These are phyloP conservation scores for Chlorella sp. DNA, from an alignment of 139 green algal genomes.

Conservation along the genomic window DNA sequence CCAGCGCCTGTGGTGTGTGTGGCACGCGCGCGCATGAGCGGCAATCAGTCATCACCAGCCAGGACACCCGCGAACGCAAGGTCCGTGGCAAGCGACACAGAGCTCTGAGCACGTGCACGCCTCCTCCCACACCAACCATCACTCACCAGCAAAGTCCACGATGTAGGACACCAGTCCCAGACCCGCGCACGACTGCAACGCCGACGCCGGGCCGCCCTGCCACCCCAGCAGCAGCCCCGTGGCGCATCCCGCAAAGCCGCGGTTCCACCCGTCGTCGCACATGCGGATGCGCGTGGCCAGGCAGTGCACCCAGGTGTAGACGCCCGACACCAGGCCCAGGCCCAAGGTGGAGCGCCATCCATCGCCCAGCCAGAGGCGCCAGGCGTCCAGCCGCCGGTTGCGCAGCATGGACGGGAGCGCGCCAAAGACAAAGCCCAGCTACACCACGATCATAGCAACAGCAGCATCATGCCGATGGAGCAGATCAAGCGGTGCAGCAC, in stretches of 20 bases:
- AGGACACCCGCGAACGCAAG: too few species aligned
- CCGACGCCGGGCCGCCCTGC: slow-evolving; percentile 16
- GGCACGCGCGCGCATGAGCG: too few species aligned
- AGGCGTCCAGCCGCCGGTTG: slow-evolving; percentile 6
- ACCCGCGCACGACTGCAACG: slow-evolving; percentile 30
- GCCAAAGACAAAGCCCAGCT: slow-evolving; percentile 56
- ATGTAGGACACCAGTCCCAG: slow-evolving; percentile 25
- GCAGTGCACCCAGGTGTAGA: slow-evolving; percentile 61
- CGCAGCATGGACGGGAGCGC: slow-evolving; percentile 34
- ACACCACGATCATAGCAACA: background rate
- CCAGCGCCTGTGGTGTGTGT: too few species aligned
- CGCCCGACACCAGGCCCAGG: slow-evolving; percentile 29
- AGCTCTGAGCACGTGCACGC: too few species aligned
- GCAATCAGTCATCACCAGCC: too few species aligned
- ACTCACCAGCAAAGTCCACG: slow-evolving; percentile 20
- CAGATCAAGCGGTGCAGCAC: too few species aligned
- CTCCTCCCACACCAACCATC: too few species aligned
- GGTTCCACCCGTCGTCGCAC: background rate
- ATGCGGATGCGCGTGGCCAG: slow-evolving; percentile 49
- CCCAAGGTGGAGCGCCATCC: slow-evolving; percentile 40
- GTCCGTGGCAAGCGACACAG: too few species aligned
- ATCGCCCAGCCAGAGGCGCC: slow-evolving; percentile 22
- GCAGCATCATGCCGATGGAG: background rate
- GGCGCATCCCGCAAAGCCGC: slow-evolving; percentile 6
- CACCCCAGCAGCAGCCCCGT: slow-evolving; percentile 43